phyloP scores from a whole-genome alignment of 805 yeast genomes.

The Kuraishia capsulata region DNA sequence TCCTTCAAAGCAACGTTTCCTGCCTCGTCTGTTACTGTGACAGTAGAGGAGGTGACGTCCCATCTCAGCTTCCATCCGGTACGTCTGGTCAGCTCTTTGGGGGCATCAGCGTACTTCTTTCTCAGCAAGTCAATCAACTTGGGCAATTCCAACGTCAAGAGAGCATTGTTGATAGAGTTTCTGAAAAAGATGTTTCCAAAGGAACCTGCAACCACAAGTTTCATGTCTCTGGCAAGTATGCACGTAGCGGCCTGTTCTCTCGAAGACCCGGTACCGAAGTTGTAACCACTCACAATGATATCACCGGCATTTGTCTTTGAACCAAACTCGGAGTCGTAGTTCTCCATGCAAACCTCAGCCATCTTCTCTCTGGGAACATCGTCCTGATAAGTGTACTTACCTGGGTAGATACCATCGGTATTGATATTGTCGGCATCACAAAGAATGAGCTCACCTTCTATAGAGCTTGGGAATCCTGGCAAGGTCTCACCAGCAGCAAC shows the following conservation, averaged over 20 bases:
- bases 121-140: constrained; percentile 71
- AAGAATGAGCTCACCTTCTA: constrained; percentile 84
- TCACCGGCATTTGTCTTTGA: constrained; percentile 78
- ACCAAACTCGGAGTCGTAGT: constrained; percentile 87
- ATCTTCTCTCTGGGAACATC: constrained; percentile 89
- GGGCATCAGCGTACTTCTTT: constrained; percentile 43
- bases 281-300: constrained; percentile 84
- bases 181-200: constrained; percentile 95
- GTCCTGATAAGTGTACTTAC: constrained; percentile 97
- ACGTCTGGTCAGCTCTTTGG: constrained; percentile 77
- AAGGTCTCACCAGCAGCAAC: constrained; percentile 59
- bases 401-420: constrained; percentile 98
- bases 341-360: constrained; percentile 99
- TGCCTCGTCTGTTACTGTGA: constrained; percentile 62
- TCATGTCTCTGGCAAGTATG: constrained; percentile 87
- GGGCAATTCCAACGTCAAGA: constrained; percentile 90
- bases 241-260: constrained; percentile 99
- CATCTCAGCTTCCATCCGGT: constrained; percentile 90
- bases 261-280: constrained; percentile 97
- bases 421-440: constrained; percentile 97
- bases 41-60: constrained; percentile 84
- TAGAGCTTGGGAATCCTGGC: constrained; percentile 84
- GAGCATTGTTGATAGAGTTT: constrained; percentile 93
- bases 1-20: constrained; percentile 60
- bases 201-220: constrained; percentile 91